Conservation (phyloP, 2,329 filamentous ascomycete species). For the Penicillium janthinellum region DNA sequence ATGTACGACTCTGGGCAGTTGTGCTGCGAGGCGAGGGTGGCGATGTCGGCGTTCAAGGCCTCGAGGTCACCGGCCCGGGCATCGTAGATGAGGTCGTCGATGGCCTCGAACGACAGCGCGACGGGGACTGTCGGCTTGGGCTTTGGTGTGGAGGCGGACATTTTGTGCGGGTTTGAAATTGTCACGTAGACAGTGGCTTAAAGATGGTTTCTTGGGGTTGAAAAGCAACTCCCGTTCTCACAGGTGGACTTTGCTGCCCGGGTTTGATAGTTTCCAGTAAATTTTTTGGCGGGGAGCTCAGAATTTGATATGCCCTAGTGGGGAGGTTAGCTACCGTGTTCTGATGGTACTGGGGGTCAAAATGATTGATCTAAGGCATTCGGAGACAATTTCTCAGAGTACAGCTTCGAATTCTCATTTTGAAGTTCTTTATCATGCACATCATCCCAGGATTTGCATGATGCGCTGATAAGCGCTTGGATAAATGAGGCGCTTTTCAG, state of each 20-base stretch:
- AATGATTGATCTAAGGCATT: not conserved
- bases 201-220: not conserved
- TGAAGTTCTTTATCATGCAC: no score
- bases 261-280: not conserved
- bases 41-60: conserved; percentile 65
- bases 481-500: conserved; percentile 1
- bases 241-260: not conserved
- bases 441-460: not conserved
- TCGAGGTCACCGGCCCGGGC: conserved; percentile 74
- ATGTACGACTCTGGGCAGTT: conserved; percentile 63
- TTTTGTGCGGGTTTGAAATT: conserved; percentile 1
- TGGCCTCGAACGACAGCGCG: conserved; percentile 70
- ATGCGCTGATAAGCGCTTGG: not conserved
- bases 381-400: not conserved
- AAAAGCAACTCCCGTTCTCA: not conserved
- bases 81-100: conserved; percentile 90
- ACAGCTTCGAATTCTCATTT: not conserved
- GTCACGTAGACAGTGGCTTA: not conserved
- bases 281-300: conserved; percentile 4
- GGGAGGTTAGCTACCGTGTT: conserved; percentile 9
- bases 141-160: conserved; percentile 22
- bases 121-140: conserved; percentile 29
- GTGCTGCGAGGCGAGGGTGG: conserved; percentile 64
- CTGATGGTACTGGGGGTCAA: not conserved
- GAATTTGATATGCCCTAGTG: conserved; percentile 16